phyloP scores from a whole-genome alignment of 768 basidiomycete species.

The Panellus pusillus region DNA sequence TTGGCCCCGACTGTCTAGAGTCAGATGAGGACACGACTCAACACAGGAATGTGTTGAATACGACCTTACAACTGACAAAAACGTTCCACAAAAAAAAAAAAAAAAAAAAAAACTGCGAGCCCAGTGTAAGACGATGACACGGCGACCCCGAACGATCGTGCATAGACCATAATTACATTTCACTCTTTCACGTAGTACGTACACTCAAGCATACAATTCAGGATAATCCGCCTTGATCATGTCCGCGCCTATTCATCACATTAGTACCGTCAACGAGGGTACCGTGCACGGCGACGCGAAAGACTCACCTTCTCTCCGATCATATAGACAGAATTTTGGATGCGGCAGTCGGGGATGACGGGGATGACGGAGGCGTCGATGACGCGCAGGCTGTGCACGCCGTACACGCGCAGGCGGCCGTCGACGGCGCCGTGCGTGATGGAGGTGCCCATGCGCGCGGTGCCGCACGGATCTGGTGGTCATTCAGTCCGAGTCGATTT shows the following conservation, averaged over 20 bases:
- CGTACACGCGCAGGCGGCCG: constrained; percentile 10
- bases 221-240: constrained; percentile 17
- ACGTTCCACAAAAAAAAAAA: too few species aligned
- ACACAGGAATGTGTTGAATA: too few species aligned
- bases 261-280: constrained; percentile 2
- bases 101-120: too few species aligned
- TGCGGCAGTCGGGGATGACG: constrained; percentile 16
- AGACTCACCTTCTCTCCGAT: constrained; percentile 11
- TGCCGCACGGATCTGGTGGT: constrained; percentile 12
- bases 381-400: constrained; percentile 14
- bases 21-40: too few species aligned
- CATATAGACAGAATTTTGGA: constrained; percentile 14
- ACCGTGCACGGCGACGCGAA: neutral
- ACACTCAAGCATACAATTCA: constrained; percentile 1
- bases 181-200: too few species aligned
- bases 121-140: too few species aligned
- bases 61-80: too few species aligned
- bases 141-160: too few species aligned
- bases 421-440: constrained; percentile 15
- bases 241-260: constrained; percentile 3
- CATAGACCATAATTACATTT: too few species aligned
- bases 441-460: constrained; percentile 12
- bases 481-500: neutral
- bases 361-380: constrained; percentile 18
- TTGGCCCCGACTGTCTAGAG: too few species aligned